A percentile compares a stretch with the other conserved stretches of the same genome.
These are phyloP conservation scores for Venturiaceae sp. DNA, from an alignment of 2,329 filamentous ascomycete species.

Conservation along the genomic window DNA sequence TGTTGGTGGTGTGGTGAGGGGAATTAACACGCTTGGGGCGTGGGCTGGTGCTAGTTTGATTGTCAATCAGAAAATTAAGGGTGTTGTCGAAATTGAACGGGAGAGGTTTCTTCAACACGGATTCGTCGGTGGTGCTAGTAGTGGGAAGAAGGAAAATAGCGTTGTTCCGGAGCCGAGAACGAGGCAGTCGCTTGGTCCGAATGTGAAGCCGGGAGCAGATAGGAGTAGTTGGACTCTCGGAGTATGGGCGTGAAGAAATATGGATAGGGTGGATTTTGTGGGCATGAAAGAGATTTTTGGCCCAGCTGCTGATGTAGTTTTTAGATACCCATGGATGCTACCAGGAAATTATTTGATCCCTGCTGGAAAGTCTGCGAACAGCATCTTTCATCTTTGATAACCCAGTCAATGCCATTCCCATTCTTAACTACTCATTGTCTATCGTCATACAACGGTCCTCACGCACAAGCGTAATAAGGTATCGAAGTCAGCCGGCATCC, in stretches of 20 bases:
- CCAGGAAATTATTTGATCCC: too few relatives aligned
- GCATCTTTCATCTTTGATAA: too few relatives aligned
- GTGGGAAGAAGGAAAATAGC: background rate
- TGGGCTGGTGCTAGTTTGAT: slow-evolving; percentile 68
- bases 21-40: slow-evolving; percentile 58
- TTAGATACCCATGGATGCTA: too few relatives aligned
- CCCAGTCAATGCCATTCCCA: too few relatives aligned
- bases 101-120: slow-evolving; percentile 50
- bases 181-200: background rate
- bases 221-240: background rate
- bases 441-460: too few relatives aligned
- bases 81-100: slow-evolving; percentile 60
- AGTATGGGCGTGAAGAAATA: background rate
- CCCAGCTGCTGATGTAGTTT: too few relatives aligned
- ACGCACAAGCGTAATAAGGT: too few relatives aligned
- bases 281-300: too few relatives aligned
- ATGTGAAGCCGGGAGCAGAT: background rate
- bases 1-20: slow-evolving; percentile 52
- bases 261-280: too few relatives aligned
- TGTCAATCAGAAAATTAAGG: slow-evolving; percentile 57
- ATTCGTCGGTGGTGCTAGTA: slow-evolving; percentile 2
- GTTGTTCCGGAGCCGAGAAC: background rate
- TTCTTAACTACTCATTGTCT: too few relatives aligned
- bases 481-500: too few relatives aligned
- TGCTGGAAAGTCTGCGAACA: too few relatives aligned